phyloP scores from a whole-genome alignment of 495 filamentous ascomycete genomes.

The Wilcoxina mikolae region DNA sequence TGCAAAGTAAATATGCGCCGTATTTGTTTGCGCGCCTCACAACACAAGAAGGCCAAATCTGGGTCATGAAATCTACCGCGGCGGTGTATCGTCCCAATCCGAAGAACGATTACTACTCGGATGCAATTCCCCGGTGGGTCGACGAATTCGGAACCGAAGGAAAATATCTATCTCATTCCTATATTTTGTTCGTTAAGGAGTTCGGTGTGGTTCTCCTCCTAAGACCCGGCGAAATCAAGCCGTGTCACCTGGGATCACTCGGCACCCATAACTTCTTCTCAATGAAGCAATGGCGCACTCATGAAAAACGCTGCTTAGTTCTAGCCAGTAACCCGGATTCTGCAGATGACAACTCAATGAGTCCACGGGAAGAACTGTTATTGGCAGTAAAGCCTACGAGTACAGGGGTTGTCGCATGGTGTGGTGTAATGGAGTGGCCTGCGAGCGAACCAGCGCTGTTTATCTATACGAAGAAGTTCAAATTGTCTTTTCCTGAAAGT shows the following conservation, averaged over 20 bases:
- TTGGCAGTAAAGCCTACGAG: too few relatives aligned
- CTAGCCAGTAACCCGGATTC: too few relatives aligned
- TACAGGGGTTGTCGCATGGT: too few relatives aligned
- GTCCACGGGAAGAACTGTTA: too few relatives aligned
- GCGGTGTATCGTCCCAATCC: neutral
- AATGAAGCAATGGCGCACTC: too few relatives aligned
- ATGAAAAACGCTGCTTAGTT: too few relatives aligned
- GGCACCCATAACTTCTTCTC: too few relatives aligned
- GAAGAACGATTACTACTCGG: neutral
- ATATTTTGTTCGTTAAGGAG: conserved; percentile 32
- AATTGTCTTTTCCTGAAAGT: too few relatives aligned
- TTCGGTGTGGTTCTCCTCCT: conserved; percentile 16
- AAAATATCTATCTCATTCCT: neutral
- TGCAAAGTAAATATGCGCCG: neutral
- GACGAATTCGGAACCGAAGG: neutral
- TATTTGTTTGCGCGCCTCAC: neutral
- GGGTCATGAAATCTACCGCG: neutral
- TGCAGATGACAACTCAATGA: too few relatives aligned
- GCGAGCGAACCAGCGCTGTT: too few relatives aligned
- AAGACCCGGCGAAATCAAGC: neutral
- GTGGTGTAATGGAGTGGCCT: too few relatives aligned
- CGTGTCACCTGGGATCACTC: neutral
- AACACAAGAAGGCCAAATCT: neutral
- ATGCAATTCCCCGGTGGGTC: conserved; percentile 6
- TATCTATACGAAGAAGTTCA: too few relatives aligned